Conservation (phyloP, 257 asterid species). For the Fraxinus cuspidata region DNA sequence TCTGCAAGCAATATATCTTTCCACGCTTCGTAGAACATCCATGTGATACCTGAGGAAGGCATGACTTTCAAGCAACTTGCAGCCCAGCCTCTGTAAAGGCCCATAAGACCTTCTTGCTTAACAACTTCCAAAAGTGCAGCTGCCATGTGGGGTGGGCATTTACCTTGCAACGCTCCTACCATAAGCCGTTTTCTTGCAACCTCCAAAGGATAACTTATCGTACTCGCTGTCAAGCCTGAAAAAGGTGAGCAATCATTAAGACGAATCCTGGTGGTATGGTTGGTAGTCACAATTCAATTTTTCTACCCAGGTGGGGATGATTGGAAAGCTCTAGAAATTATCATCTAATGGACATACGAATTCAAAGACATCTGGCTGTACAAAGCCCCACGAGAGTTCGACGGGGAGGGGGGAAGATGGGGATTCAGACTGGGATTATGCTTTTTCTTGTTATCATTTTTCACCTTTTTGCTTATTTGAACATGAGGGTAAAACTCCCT, state of each 20-base stretch:
- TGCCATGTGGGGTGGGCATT: constrained; percentile 89
- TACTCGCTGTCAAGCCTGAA: constrained; percentile 93
- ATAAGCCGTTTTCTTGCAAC: constrained; percentile 91
- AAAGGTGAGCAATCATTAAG: constrained; percentile 2
- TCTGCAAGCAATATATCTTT: constrained; percentile 70
- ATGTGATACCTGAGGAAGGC: constrained; percentile 96
- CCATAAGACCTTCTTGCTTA: constrained; percentile 56
- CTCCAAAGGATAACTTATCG: constrained; percentile 90
- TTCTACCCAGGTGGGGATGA: neutral
- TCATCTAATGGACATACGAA: neutral
- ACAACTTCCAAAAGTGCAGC: constrained; percentile 86
- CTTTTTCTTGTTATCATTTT: no score
- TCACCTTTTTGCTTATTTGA: no score
- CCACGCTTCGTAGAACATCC: constrained; percentile 99
- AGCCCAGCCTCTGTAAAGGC: constrained; percentile 92
- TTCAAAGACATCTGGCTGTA: neutral
- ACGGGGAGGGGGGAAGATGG: no score
- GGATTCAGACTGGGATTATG: no score
- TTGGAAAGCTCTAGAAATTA: neutral
- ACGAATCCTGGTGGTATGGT: neutral
- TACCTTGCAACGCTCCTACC: constrained; percentile 89
- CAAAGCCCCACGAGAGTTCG: neutral
- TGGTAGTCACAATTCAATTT: constrained; percentile 1
- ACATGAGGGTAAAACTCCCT: no score
- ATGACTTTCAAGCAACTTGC: constrained; percentile 91